phyloP scores from a whole-genome alignment of 805 yeast species.

The Saccharomycopsis schoenii region DNA sequence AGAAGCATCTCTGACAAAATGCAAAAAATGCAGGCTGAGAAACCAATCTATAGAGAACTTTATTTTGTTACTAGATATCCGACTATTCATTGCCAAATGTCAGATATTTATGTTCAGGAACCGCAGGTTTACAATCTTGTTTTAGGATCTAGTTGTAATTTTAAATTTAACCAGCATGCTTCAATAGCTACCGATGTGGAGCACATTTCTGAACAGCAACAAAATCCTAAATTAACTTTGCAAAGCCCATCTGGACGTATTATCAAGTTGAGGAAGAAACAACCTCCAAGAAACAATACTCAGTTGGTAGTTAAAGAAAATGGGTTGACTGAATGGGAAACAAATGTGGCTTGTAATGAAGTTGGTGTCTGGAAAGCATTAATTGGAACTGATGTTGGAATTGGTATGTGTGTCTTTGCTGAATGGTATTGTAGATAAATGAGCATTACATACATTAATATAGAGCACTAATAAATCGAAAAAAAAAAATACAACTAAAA shows the following conservation, averaged over 20 bases:
- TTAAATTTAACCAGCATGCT: constrained; percentile 55
- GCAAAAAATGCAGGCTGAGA: constrained; percentile 24
- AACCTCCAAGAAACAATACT: constrained; percentile 35
- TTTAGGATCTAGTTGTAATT: constrained; percentile 50
- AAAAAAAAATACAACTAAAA: neutral
- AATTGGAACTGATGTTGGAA: constrained; percentile 65
- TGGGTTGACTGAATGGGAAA: constrained; percentile 33
- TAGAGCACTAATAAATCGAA: neutral
- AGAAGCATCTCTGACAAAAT: constrained; percentile 32
- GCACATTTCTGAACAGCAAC: constrained; percentile 24
- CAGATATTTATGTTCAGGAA: constrained; percentile 72
- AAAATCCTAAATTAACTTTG: constrained; percentile 51
- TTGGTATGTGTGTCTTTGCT: constrained; percentile 80
- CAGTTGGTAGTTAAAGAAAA: neutral
- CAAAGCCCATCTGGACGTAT: constrained; percentile 83
- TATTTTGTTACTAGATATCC: constrained; percentile 68
- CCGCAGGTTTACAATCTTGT: constrained; percentile 69
- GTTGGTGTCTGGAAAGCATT: constrained; percentile 77
- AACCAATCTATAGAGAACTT: constrained; percentile 44
- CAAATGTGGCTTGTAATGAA: constrained; percentile 55
- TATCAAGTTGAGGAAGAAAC: constrained; percentile 41
- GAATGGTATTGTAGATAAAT: constrained; percentile 62
- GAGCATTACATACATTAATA: neutral
- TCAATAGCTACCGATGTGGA: constrained; percentile 36
- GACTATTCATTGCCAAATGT: constrained; percentile 53